Percentiles rank a stretch among this genome's conserved stretches.
Evolutionary conservation across 1,284 basidiomycete species (phyloP).

Genomic region (Apiotrichum sp.): DNA sequence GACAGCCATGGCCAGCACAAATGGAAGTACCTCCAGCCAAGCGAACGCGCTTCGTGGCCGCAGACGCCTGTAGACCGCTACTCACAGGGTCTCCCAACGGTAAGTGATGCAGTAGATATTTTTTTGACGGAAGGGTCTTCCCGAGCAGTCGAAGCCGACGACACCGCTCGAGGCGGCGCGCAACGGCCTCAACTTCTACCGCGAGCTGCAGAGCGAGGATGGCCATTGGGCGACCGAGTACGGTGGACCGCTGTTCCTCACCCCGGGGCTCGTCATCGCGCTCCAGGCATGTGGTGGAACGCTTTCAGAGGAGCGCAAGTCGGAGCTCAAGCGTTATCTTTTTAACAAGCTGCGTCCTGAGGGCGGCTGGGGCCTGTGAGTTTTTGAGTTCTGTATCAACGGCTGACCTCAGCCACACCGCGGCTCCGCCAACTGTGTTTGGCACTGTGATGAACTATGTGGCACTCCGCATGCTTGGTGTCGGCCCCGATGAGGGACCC

Average conservation of each 20-base stretch:
- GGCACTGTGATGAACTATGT: slow-evolving; percentile 93
- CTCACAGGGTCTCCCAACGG: slow-evolving; percentile 74
- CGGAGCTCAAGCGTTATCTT: slow-evolving; percentile 88
- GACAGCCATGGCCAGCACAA: slow-evolving; percentile 70
- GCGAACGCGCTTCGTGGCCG: slow-evolving; percentile 60
- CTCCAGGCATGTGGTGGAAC: slow-evolving; percentile 70
- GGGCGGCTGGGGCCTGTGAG: slow-evolving; percentile 92
- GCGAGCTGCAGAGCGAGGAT: slow-evolving; percentile 79
- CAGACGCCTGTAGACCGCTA: slow-evolving; percentile 76
- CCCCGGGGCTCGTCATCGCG: slow-evolving; percentile 83
- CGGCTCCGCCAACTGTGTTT: slow-evolving; percentile 87
- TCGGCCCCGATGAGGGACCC: slow-evolving; percentile 55
- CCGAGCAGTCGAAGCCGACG: slow-evolving; percentile 57
- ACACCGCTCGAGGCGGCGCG: slow-evolving; percentile 68
- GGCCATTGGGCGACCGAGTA: slow-evolving; percentile 93
- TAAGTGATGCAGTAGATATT: slow-evolving; percentile 45
- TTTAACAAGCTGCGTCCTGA: slow-evolving; percentile 68
- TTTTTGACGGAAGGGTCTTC: slow-evolving; percentile 53
- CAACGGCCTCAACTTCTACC: slow-evolving; percentile 86
- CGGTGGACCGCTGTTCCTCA: slow-evolving; percentile 87
- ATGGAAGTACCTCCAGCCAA: slow-evolving; percentile 75
- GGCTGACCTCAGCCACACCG: slow-evolving; percentile 65
- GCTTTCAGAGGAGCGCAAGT: slow-evolving; percentile 70
- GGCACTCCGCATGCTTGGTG: slow-evolving; percentile 76
- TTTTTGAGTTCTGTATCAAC: slow-evolving; percentile 19